Evolutionary conservation across 2,329 filamentous ascomycete genomes (phyloP), one percentile per base, ranked within the genome.

Genomic region (Ophiognomonia clavigignenti-juglandacearum): DNA sequence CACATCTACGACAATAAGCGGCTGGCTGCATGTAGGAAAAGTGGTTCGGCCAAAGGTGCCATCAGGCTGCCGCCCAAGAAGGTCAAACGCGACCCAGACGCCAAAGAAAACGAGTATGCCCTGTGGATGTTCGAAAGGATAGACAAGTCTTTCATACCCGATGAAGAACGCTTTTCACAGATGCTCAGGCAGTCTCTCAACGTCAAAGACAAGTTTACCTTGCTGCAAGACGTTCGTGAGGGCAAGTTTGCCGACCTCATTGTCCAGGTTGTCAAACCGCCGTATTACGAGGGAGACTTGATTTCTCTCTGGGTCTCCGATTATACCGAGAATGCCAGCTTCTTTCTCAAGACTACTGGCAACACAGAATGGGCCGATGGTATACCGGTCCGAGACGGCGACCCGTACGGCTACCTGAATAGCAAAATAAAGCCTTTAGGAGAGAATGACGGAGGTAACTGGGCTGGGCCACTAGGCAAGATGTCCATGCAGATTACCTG

Each of bases 261-360:
- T 16, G 89, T 78, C 2, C 77, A 91, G 59, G 79, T 95, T 3
- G 75, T 90, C 39, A 71, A 63, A 38, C 64, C 70, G 2, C 75
- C 76, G 0, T 72, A 63, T 36, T 65, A 71, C 24, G 18, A 56
- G 6, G 59, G 61, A 19, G 72, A 75, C 22, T 76, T 66, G 47
- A 65, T 78, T 11, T 78, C 80, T 5, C 54, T 96, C 0, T 90
- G 90, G 70, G 69, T 95, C 16, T 86, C 87, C 0, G 91, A 96
- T 64, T 96, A 91, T 62, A 95, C 89, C 0, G 68, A 78, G 42
- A 88, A 96, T 57, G 59, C 71, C 0, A 50, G 58, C 1, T 82
- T 96, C 48, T 83, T 75, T 54, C 64, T 81, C 29, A 80, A 68
- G 40, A 57, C 59, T 10, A 64, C 57, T 49, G 59, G 61, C 20